Percentiles rank a stretch among this genome's conserved stretches.
Conservation (phyloP, 202 grass and related monocot genomes). For the Elaeis oleifera region DNA sequence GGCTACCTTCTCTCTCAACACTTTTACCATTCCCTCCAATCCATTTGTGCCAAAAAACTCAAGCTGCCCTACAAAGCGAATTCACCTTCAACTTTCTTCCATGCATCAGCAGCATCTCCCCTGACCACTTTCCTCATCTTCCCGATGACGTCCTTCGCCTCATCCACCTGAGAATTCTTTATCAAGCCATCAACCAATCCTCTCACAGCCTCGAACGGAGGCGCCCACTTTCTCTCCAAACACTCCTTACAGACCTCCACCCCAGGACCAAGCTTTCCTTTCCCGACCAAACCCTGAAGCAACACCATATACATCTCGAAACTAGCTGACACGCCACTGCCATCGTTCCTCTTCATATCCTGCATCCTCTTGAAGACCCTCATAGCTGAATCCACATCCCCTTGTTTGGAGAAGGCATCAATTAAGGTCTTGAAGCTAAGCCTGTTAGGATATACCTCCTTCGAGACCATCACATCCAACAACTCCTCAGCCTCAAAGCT, state of each 20-base stretch:
- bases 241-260: slow-evolving; percentile 60
- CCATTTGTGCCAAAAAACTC: no score
- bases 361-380: slow-evolving; percentile 47
- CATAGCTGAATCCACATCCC: slow-evolving; percentile 38
- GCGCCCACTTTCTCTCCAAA: slow-evolving; percentile 47
- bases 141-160: slow-evolving; percentile 35
- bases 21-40: no score
- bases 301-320: slow-evolving; percentile 47
- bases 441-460: slow-evolving; percentile 32
- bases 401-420: slow-evolving; percentile 39
- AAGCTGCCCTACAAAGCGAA: slow-evolving; percentile 15
- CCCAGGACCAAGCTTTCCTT: slow-evolving; percentile 25
- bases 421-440: slow-evolving; percentile 51
- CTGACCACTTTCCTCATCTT: slow-evolving; percentile 46
- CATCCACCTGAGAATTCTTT: slow-evolving; percentile 43
- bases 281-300: slow-evolving; percentile 50
- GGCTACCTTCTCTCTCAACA: no score
- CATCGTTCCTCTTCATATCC: slow-evolving; percentile 23
- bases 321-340: slow-evolving; percentile 35
- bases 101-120: slow-evolving; percentile 47
- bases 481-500: slow-evolving; percentile 51
- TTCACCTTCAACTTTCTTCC: slow-evolving; percentile 48
- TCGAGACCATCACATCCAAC: slow-evolving; percentile 40
- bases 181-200: slow-evolving; percentile 44
- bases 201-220: slow-evolving; percentile 45